Conservation (phyloP, 2,329 filamentous ascomycete species). For the Penicillium sp. region DNA sequence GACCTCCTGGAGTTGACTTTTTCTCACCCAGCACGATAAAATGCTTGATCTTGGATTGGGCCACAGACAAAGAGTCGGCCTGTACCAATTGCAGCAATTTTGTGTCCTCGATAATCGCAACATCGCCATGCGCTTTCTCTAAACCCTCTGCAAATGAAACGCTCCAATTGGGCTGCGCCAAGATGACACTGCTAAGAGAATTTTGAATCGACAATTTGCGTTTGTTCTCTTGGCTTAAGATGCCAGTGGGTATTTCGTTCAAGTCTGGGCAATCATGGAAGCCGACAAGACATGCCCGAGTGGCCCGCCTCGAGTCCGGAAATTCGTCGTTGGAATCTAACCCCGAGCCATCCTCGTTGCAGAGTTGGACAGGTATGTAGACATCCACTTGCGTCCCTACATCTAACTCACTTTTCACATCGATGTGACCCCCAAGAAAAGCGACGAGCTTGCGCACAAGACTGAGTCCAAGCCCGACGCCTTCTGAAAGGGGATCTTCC, state of each 20-base stretch:
- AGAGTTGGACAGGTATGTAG: background rate
- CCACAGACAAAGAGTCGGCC: slow-evolving; percentile 2
- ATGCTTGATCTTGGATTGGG: slow-evolving; percentile 7
- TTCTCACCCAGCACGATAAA: slow-evolving; percentile 24
- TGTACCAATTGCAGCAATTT: slow-evolving; percentile 4
- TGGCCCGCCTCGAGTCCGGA: background rate
- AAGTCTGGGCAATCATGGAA: background rate
- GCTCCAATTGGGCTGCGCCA: background rate
- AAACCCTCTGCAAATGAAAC: slow-evolving; percentile 22
- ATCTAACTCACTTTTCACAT: slow-evolving; percentile 44
- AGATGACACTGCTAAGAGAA: background rate
- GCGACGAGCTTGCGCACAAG: slow-evolving; percentile 58
- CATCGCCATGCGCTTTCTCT: slow-evolving; percentile 22
- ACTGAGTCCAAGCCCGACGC: slow-evolving; percentile 61
- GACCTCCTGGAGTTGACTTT: background rate
- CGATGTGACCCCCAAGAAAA: slow-evolving; percentile 55
- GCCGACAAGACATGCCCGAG: background rate
- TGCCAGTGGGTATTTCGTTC: background rate
- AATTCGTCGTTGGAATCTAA: background rate
- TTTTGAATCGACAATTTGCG: background rate
- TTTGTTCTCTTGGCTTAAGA: background rate
- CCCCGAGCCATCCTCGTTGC: background rate
- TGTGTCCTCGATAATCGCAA: slow-evolving; percentile 30
- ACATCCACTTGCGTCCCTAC: slow-evolving; percentile 22
- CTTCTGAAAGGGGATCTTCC: background rate